Evolutionary conservation across 2,329 filamentous ascomycete species (phyloP).

Genomic region (Cercospora berteroae): DNA sequence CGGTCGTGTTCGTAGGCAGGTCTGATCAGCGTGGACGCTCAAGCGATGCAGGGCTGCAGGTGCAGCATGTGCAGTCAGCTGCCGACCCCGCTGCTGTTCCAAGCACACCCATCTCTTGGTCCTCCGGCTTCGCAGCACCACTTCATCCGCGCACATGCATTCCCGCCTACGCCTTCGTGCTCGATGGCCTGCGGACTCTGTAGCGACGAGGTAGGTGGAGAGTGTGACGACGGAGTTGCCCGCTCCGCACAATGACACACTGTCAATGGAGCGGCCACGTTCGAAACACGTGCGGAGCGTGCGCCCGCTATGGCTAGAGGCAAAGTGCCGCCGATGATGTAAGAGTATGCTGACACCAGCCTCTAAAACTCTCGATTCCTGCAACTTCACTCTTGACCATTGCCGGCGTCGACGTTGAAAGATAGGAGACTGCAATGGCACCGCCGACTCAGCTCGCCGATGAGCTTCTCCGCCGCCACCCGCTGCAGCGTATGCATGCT

Average conservation of each 20-base stretch:
- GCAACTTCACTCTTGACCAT: neutral
- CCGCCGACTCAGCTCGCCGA: slow-evolving; percentile 22
- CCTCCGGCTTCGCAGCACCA: neutral
- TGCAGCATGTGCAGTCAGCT: neutral
- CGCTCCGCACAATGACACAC: neutral
- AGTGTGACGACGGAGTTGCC: neutral
- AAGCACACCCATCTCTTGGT: neutral
- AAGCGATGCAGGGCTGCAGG: neutral
- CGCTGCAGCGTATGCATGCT: slow-evolving; percentile 63
- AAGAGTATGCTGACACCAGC: neutral
- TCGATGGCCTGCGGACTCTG: neutral
- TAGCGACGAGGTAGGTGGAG: neutral
- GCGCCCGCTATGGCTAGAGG: neutral
- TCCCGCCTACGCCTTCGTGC: neutral
- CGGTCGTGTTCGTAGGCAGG: neutral
- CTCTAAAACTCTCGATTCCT: neutral
- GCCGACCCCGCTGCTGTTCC: neutral
- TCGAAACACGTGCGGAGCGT: neutral
- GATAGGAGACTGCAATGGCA: slow-evolving; percentile 6
- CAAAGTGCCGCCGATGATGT: neutral
- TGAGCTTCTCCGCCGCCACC: slow-evolving; percentile 49
- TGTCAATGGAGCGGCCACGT: neutral
- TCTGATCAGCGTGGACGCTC: neutral
- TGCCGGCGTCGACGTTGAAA: neutral
- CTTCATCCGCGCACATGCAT: neutral